Percentiles rank a stretch among this genome's conserved stretches.
These are phyloP conservation scores for Apiotrichum gracile DNA, from an alignment of 1,284 basidiomycete species.

Conservation along the genomic window DNA sequence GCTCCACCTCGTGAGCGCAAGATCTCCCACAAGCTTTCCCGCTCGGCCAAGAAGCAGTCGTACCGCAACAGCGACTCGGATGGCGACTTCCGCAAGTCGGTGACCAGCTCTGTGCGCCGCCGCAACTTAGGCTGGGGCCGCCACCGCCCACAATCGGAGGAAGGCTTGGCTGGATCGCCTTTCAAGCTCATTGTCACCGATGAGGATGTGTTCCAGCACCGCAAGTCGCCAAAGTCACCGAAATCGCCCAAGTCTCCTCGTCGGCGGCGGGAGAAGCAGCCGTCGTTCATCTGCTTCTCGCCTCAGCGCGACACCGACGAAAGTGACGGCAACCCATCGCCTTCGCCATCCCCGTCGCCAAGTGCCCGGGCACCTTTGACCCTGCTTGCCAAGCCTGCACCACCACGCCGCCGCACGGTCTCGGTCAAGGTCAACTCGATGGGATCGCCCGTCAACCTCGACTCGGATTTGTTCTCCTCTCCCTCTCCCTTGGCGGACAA, in stretches of 20 bases:
- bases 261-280: background rate
- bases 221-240: background rate
- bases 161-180: constrained; percentile 4
- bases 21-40: background rate
- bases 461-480: too few relatives aligned
- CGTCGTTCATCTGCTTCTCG: background rate
- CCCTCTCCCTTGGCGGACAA: background rate
- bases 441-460: constrained; percentile 3
- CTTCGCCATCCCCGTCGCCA: background rate
- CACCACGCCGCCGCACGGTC: background rate
- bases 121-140: constrained; percentile 38
- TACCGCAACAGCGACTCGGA: constrained; percentile 3
- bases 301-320: background rate
- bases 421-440: background rate
- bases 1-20: constrained; percentile 2
- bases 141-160: constrained; percentile 26
- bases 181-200: background rate
- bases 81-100: constrained; percentile 11
- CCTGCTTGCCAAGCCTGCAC: background rate
- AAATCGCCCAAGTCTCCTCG: background rate
- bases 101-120: constrained; percentile 25
- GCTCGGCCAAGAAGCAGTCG: constrained; percentile 3
- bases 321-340: too few relatives aligned
- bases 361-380: background rate
- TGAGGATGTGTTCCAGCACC: background rate